Conservation (phyloP, 352 stramenopile species). For the Phytophthora quininea region DNA sequence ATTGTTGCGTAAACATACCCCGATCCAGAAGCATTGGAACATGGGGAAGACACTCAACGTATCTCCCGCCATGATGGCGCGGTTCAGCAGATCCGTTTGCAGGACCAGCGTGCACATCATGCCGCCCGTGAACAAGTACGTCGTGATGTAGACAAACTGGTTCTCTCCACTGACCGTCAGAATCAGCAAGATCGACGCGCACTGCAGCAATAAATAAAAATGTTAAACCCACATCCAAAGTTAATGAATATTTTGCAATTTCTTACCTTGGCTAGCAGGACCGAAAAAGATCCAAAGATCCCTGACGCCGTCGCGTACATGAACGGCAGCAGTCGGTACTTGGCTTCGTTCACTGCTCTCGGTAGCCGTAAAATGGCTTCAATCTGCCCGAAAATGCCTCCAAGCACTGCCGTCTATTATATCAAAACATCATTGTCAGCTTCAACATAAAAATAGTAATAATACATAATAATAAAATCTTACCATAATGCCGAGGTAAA, state of each 20-base stretch:
- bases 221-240: neutral
- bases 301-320: constrained; percentile 83
- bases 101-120: constrained; percentile 85
- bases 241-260: constrained; percentile 16
- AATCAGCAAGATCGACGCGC: constrained; percentile 81
- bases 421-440: neutral
- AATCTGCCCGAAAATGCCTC: constrained; percentile 76
- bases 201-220: constrained; percentile 33
- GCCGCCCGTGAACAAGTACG: constrained; percentile 82
- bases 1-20: constrained; percentile 43
- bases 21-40: constrained; percentile 91
- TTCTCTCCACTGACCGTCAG: constrained; percentile 80
- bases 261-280: constrained; percentile 78
- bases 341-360: constrained; percentile 55
- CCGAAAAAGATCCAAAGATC: constrained; percentile 86
- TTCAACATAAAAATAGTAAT: neutral
- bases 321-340: constrained; percentile 75
- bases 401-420: constrained; percentile 60
- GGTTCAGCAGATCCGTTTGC: constrained; percentile 86
- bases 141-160: constrained; percentile 87
- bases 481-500: constrained; percentile 83
- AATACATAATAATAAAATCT: neutral
- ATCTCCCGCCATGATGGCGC: constrained; percentile 83
- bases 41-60: constrained; percentile 89
- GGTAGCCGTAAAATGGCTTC: constrained; percentile 64